These are phyloP conservation scores for Sporothrix sp. DNA, from an alignment of 2,329 filamentous ascomycete genomes.

Conservation along the genomic window DNA sequence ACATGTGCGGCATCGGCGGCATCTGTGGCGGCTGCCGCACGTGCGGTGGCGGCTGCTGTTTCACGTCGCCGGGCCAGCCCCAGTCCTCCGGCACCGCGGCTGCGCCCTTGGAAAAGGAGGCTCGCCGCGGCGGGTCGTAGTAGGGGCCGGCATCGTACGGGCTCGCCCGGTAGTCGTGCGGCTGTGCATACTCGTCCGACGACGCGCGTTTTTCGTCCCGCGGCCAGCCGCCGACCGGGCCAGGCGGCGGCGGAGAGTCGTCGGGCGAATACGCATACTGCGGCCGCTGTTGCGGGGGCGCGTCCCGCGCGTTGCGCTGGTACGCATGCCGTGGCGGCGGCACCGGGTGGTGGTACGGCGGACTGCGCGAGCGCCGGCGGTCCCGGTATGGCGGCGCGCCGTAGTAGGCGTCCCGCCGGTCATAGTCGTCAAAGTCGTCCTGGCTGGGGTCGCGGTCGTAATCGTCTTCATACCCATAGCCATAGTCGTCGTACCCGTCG, in stretches of 20 bases:
- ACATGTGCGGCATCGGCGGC: not conserved
- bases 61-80: conserved; percentile 11
- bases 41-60: not conserved
- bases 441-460: not conserved
- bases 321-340: too few species aligned
- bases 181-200: too few species aligned
- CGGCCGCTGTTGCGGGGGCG: too few species aligned
- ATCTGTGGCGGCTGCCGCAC: not conserved
- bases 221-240: too few species aligned
- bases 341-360: not conserved
- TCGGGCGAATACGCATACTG: too few species aligned
- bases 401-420: not conserved
- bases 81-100: not conserved
- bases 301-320: too few species aligned
- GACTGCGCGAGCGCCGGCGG: conserved; percentile 3
- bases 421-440: not conserved
- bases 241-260: too few species aligned
- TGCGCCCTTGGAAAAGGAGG: not conserved
- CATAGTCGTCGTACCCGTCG: conserved; percentile 1
- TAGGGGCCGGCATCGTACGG: too few species aligned
- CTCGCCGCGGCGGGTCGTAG: not conserved
- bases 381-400: not conserved
- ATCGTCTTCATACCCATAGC: not conserved
- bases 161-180: too few species aligned
- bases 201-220: too few species aligned